phyloP scores from a whole-genome alignment of 805 yeast species.

The Candida boleticola region DNA sequence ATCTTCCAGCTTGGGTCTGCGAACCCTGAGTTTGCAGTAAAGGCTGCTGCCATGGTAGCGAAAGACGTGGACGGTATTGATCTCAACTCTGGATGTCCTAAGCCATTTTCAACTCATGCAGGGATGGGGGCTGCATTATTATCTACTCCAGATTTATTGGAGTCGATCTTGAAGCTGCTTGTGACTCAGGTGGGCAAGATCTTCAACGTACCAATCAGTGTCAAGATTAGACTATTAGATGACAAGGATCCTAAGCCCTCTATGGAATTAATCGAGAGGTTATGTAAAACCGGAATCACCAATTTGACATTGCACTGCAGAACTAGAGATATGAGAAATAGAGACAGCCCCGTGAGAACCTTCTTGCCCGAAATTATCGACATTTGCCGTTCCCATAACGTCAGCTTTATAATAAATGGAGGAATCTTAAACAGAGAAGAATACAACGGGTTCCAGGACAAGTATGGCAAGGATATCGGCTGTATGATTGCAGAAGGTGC shows the following conservation, averaged over 20 bases:
- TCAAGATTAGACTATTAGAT: constrained; percentile 80
- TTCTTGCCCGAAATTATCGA: constrained; percentile 61
- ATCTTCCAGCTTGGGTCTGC: constrained; percentile 93
- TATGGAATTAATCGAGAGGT: constrained; percentile 49
- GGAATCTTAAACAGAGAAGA: constrained; percentile 58
- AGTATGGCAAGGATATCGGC: constrained; percentile 60
- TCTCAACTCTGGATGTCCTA: constrained; percentile 95
- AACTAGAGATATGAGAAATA: constrained; percentile 81
- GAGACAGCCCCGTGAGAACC: constrained; percentile 76
- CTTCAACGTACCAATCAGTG: constrained; percentile 75
- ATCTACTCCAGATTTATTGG: constrained; percentile 74
- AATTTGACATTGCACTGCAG: constrained; percentile 92
- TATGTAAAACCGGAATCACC: constrained; percentile 71
- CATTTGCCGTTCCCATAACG: constrained; percentile 58
- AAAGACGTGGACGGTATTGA: constrained; percentile 90
- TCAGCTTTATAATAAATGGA: constrained; percentile 83
- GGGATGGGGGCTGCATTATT: constrained; percentile 98
- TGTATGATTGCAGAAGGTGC: constrained; percentile 95
- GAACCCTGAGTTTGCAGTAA: constrained; percentile 77
- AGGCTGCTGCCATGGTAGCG: constrained; percentile 81
- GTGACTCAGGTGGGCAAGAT: constrained; percentile 83
- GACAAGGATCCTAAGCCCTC: constrained; percentile 53
- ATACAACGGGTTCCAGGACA: constrained; percentile 46
- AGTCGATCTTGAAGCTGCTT: constrained; percentile 61
- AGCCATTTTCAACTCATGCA: constrained; percentile 87